Conservation (phyloP, 2,329 filamentous ascomycete species). For the Aureobasidium sp. region DNA sequence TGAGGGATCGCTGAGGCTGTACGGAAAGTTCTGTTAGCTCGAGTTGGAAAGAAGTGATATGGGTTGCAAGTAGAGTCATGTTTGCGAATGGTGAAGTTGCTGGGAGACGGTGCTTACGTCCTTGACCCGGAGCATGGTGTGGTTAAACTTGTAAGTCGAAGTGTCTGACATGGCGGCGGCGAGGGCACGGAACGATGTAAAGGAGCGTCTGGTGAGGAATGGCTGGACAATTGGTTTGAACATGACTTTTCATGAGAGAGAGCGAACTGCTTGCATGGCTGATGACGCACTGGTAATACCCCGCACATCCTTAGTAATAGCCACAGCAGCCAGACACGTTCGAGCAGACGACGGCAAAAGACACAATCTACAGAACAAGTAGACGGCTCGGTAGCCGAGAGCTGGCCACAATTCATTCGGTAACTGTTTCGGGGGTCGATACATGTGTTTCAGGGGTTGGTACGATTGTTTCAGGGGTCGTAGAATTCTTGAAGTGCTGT, state of each 20-base stretch:
- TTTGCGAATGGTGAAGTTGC: not conserved
- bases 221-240: not conserved
- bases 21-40: not conserved
- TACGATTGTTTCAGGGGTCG: not conserved
- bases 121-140: conserved; percentile 36
- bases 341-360: not conserved
- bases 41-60: no score
- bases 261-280: not conserved
- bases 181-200: not conserved
- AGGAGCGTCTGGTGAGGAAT: not conserved
- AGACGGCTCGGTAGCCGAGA: not conserved
- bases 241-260: not conserved
- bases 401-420: no score
- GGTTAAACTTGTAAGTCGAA: conserved; percentile 56
- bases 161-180: conserved; percentile 45
- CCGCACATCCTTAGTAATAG: conserved; percentile 7
- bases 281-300: conserved; percentile 8
- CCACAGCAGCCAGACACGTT: no score
- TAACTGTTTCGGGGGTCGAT: no score
- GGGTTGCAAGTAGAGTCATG: no score
- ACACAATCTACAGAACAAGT: not conserved
- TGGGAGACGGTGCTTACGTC: conserved; percentile 25
- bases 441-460: not conserved
- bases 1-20: conserved; percentile 68
- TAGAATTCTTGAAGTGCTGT: not conserved